Conservation (phyloP, 1,139 yeast genomes). For the Candida neerlandica region DNA sequence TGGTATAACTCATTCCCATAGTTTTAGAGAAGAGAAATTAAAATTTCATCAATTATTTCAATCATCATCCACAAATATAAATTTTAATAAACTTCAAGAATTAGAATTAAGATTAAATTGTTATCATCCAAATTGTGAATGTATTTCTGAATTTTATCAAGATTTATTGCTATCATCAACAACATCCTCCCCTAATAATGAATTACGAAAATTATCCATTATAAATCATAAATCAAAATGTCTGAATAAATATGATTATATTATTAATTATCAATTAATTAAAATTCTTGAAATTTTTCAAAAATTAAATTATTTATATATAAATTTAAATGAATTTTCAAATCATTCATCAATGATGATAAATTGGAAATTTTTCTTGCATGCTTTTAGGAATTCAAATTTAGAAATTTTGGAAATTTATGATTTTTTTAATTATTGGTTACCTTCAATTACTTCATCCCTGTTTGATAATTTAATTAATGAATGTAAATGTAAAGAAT, state of each 20-base stretch:
- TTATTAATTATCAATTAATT: constrained; percentile 13
- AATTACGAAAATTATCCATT: constrained; percentile 13
- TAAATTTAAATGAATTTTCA: constrained; percentile 14
- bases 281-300: constrained; percentile 12
- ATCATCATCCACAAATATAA: no score
- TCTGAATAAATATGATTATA: constrained; percentile 12
- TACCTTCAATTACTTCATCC: constrained; percentile 15
- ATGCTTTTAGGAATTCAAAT: constrained; percentile 4
- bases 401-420: constrained; percentile 11
- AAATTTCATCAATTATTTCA: constrained; percentile 8
- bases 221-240: constrained; percentile 17
- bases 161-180: no score
- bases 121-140: constrained; percentile 16
- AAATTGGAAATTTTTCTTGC: constrained; percentile 12
- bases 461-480: constrained; percentile 11
- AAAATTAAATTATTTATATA: constrained; percentile 11
- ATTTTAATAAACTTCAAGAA: constrained; percentile 12
- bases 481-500: constrained; percentile 14
- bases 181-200: no score
- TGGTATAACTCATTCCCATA: constrained; percentile 15
- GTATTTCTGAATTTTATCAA: constrained; percentile 16
- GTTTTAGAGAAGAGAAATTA: constrained; percentile 13
- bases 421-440: constrained; percentile 19
- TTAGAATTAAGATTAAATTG: constrained; percentile 18
- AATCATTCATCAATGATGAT: constrained; percentile 11